Evolutionary conservation across 2,329 filamentous ascomycete species (phyloP), one percentile per base, ranked within the genome.

Genomic region (Cordyceps cicadae): DNA sequence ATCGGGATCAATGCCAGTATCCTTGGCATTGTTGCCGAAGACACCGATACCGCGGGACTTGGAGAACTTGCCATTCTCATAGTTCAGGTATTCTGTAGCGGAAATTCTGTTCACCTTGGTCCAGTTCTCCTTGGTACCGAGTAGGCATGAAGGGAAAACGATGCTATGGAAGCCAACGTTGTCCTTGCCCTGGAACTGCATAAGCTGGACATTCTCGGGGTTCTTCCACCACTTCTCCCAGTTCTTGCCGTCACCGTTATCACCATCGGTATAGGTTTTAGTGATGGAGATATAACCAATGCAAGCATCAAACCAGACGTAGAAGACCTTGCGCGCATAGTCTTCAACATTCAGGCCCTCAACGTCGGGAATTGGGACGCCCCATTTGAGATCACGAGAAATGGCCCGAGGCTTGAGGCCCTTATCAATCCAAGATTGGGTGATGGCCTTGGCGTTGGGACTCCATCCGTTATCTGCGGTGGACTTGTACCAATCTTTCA

Each of bases 191-290:
- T 96, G 90, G 80, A 97, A 95, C 76, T 97, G 92, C 74, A 94
- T 96, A 14, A 97, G 83, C 70, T 88, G 84, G 53, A 97, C 92
- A 39, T 96, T 81, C 50, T 96, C 87, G 0, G 91, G 90, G 72
- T 95, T 88, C 70, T 88, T 87, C 92, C 92, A 97, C 92, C 92
- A 97, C 70, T 90, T 83, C 77, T 96, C 87, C 92, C 92, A 97
- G 64, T 95, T 81, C 50, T 86, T 82, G 48, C 77, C 75, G 3
- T 70, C 67, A 15, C 71, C 64, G 63, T 80, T 70, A 58, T 74
- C 72, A 15, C 73, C 71, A 59, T 84, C 79, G 5, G 92, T 96
- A 73, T 96, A 96, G 67, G 86, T 92, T 65, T 90, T 90, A 1
- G 92, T 96, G 67, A 97, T 97, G 1, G 91, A 96, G n/a, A 92